Conservation (phyloP, 2,329 filamentous ascomycete genomes). For the Aspergillus novoparasiticus region DNA sequence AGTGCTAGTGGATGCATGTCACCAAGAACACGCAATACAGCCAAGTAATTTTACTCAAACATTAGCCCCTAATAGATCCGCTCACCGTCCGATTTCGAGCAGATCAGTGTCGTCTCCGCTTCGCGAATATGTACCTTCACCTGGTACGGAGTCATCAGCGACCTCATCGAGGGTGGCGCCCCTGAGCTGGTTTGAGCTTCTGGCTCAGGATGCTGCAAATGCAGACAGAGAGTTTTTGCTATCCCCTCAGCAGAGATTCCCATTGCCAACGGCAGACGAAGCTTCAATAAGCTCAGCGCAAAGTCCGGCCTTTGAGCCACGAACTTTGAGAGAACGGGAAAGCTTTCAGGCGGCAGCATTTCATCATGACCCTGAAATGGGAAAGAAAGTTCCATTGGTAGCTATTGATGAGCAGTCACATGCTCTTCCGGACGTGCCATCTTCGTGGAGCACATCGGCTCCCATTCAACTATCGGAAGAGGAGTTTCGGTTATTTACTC, state of each 20-base stretch:
- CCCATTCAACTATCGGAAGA: slow-evolving; percentile 15
- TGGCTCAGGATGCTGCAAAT: slow-evolving; percentile 26
- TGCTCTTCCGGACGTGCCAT: slow-evolving; percentile 14
- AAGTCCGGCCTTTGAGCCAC: slow-evolving; percentile 11
- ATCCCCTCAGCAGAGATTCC: slow-evolving; percentile 23
- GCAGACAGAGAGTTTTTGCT: slow-evolving; percentile 16
- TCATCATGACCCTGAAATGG: slow-evolving; percentile 18
- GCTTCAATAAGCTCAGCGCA: slow-evolving; percentile 14
- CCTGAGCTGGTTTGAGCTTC: slow-evolving; percentile 52
- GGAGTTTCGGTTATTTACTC: slow-evolving; percentile 16
- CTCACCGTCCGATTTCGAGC: background rate
- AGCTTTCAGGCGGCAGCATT: slow-evolving; percentile 26
- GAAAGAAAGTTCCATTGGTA: slow-evolving; percentile 23
- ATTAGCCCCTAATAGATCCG: slow-evolving; percentile 6
- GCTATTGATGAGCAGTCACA: slow-evolving; percentile 18
- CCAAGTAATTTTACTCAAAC: slow-evolving; percentile 5
- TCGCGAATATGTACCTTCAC: slow-evolving; percentile 22
- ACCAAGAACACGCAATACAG: slow-evolving; percentile 20
- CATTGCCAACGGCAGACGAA: slow-evolving; percentile 22
- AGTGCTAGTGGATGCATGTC: slow-evolving; percentile 24
- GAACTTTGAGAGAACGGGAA: slow-evolving; percentile 15
- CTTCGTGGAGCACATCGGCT: slow-evolving; percentile 15
- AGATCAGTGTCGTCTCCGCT: slow-evolving; percentile 7
- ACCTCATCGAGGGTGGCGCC: slow-evolving; percentile 44
- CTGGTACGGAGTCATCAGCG: slow-evolving; percentile 38